Conservation (phyloP, 2,329 filamentous ascomycete species). For the Trichoderma sp. region DNA sequence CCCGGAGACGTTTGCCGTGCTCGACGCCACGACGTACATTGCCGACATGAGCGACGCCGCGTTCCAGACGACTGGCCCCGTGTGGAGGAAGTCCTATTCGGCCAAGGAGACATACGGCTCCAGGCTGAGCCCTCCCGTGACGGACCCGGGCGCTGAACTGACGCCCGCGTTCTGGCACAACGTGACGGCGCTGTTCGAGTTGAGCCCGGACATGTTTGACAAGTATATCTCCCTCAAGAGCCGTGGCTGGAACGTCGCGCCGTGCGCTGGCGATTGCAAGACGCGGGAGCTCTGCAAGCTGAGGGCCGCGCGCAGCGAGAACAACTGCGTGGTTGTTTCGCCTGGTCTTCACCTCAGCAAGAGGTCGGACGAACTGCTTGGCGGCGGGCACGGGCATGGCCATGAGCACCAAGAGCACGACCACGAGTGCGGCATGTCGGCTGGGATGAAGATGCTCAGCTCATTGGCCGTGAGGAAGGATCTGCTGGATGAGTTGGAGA, state of each 20-base stretch:
- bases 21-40: conserved; percentile 58
- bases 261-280: conserved; percentile 49
- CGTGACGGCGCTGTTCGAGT: conserved; percentile 53
- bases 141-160: conserved; percentile 47
- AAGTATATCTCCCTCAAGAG: conserved; percentile 52
- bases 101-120: conserved; percentile 57
- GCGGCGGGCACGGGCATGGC: conserved; percentile 21
- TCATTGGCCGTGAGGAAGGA: conserved; percentile 36
- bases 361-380: conserved; percentile 33
- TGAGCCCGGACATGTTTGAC: conserved; percentile 48
- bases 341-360: conserved; percentile 43
- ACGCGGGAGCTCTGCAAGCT: conserved; percentile 54
- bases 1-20: conserved; percentile 56
- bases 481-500: conserved; percentile 34
- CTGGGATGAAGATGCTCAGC: conserved; percentile 35
- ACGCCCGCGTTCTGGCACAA: conserved; percentile 63
- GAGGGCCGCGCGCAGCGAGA: conserved; percentile 54
- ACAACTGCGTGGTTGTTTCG: conserved; percentile 51
- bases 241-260: conserved; percentile 48
- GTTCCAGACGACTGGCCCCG: conserved; percentile 50
- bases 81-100: conserved; percentile 60
- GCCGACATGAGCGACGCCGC: conserved; percentile 52
- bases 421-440: conserved; percentile 40
- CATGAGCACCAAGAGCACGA: conserved; percentile 28
- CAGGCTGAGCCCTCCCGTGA: conserved; percentile 47